phyloP scores from a whole-genome alignment of 2,329 filamentous ascomycete genomes.

The Monilinia fructigena region DNA sequence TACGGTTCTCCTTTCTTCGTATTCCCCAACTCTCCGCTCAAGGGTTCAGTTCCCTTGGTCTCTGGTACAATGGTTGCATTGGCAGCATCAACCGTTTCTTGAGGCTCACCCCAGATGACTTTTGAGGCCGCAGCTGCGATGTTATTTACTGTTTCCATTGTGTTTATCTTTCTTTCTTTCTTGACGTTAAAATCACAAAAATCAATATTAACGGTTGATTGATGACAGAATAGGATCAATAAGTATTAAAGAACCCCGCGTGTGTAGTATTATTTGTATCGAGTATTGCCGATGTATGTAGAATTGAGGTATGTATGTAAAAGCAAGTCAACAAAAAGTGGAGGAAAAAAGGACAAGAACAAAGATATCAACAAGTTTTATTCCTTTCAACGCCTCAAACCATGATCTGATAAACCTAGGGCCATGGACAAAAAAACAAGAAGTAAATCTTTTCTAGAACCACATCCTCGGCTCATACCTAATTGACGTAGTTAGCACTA shows the following conservation, averaged over 20 bases:
- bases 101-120: constrained; percentile 44
- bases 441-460: neutral
- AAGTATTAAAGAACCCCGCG: neutral
- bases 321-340: no score
- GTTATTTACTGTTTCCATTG: constrained; percentile 65
- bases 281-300: no score
- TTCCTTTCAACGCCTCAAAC: no score
- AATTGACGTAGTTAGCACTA: constrained; percentile 10
- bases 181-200: no score
- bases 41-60: constrained; percentile 57
- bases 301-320: no score
- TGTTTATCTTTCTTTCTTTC: constrained; percentile 11
- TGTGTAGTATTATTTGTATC: no score
- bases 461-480: neutral
- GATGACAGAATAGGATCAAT: no score
- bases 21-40: constrained; percentile 68
- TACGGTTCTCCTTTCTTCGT: constrained; percentile 70
- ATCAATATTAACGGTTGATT: no score
- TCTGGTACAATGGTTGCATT: neutral
- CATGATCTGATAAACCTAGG: no score
- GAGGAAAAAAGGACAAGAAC: no score
- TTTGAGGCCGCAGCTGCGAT: constrained; percentile 48
- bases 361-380: no score
- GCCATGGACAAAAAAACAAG: neutral
- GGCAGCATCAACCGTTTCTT: constrained; percentile 24